A percentile compares a stretch with the other conserved stretches of the same genome.
These are phyloP conservation scores for Rhizopogon roseolus DNA, from an alignment of 768 basidiomycete genomes.

Conservation along the genomic window DNA sequence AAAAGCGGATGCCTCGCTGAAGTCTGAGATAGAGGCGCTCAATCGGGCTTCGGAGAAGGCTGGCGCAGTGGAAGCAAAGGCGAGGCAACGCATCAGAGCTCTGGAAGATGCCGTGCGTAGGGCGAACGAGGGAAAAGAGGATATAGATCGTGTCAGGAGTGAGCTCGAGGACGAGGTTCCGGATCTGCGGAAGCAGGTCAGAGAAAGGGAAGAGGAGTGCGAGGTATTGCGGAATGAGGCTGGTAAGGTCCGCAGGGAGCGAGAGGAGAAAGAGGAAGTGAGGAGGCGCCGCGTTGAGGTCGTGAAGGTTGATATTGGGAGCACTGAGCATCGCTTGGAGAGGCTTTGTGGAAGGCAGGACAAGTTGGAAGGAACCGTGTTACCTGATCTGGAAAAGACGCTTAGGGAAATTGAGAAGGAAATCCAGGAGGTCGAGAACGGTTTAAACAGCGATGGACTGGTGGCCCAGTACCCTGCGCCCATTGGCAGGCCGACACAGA, in stretches of 20 bases:
- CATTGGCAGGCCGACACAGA: conserved; percentile 18
- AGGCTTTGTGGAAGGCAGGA: conserved; percentile 61
- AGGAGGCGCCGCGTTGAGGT: conserved; percentile 51
- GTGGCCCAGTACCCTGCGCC: conserved; percentile 17
- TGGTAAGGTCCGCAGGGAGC: conserved; percentile 37
- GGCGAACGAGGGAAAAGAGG: conserved; percentile 51
- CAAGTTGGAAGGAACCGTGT: conserved; percentile 50
- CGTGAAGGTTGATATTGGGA: conserved; percentile 53
- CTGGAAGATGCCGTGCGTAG: conserved; percentile 87
- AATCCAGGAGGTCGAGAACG: conserved; percentile 28
- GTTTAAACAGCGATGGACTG: conserved; percentile 5
- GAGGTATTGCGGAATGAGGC: conserved; percentile 42
- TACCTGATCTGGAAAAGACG: conserved; percentile 68
- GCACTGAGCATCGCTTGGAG: conserved; percentile 59
- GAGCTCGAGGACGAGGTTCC: conserved; percentile 38
- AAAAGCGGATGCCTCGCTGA: conserved; percentile 75
- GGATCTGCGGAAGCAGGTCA: conserved; percentile 35
- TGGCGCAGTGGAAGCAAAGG: conserved; percentile 66
- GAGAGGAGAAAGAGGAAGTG: conserved; percentile 44
- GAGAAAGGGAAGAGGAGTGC: conserved; percentile 36
- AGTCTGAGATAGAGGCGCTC: conserved; percentile 78
- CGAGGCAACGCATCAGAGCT: conserved; percentile 81
- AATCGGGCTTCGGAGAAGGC: conserved; percentile 83
- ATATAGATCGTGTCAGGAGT: conserved; percentile 35
- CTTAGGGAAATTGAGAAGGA: conserved; percentile 56